These are phyloP conservation scores for Avicennia marina DNA, from an alignment of 257 asterid genomes.

Conservation along the genomic window DNA sequence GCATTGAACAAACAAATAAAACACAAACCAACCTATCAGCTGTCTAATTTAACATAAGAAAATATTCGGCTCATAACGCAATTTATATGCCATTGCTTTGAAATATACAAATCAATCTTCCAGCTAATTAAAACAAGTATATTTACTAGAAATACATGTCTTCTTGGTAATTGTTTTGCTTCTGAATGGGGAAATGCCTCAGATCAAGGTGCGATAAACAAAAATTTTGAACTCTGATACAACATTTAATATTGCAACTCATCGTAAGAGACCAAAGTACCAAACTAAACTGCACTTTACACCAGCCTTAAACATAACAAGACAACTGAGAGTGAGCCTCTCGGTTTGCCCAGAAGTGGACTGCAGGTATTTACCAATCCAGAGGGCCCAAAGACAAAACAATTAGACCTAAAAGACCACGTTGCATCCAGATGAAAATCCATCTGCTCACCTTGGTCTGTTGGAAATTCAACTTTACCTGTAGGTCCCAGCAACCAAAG, in stretches of 20 bases:
- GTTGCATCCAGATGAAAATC: too few species aligned
- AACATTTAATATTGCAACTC: not conserved
- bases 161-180: not conserved
- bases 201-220: not conserved
- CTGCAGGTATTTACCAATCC: constrained; percentile 5
- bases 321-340: not conserved
- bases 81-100: too few species aligned
- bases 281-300: constrained; percentile 6
- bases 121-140: too few species aligned
- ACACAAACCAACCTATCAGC: too few species aligned
- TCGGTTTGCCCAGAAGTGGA: not conserved
- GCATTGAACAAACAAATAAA: too few species aligned
- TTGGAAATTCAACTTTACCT: constrained; percentile 18
- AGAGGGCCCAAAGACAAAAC: not conserved
- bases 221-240: not conserved
- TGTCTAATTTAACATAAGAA: too few species aligned
- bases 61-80: too few species aligned
- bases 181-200: not conserved
- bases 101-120: too few species aligned
- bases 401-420: not conserved
- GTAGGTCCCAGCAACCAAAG: constrained; percentile 27
- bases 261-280: not conserved
- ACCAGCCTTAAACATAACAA: not conserved
- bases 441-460: constrained; percentile 15
- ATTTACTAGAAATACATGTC: too few species aligned